Evolutionary conservation across 495 filamentous ascomycete species (phyloP), one percentile per base, ranked within the genome.

Genomic region (Schizothecium vesticola): DNA sequence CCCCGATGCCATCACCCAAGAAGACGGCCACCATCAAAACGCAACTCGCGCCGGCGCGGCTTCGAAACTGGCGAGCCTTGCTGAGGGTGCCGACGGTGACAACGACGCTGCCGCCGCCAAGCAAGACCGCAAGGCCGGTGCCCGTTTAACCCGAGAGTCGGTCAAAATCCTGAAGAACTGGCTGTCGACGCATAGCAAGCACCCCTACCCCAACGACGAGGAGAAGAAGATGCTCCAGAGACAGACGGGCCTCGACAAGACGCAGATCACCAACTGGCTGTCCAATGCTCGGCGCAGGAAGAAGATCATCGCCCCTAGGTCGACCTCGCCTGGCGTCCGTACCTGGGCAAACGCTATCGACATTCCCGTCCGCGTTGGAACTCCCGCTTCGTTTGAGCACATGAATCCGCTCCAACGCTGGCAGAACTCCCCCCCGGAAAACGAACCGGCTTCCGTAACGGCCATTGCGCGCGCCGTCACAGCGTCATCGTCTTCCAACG

Each of bases 331-430:
- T 19, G 85, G 86, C 65, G 77, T 86, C 22, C 80, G 80, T 24
- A 80, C 76, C 67, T 82, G 79, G 71, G 73, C 84, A n/a, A 84
- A 84, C 63, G 85, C 86, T 5, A 87, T 94, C 65, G 86, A 92
- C 72, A 92, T 94, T 82, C 90, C 76, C 23, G 80, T 74, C 66
- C 77, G 80, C 66, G 80, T 78, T 66, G 79, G 80, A 6, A 81
- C 79, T 8, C 78, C 83, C 68, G 78, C 80, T 23, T 79, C 85
- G 29, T 68, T 87, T 25, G 86, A 89, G 36, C 80, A 86, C 76
- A 88, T 93, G 88, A 92, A 91, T 69, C 92, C 92, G 12, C 77
- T 96, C 60, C 91, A 96, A 78, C 84, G 92, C 83, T 96, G 92
- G 92, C 87, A 91, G 77, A 83, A 90, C 78, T 93, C 91, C 65